These are phyloP conservation scores for Fraxinus sp. DNA, from an alignment of 305 asterid genomes.

Conservation along the genomic window DNA sequence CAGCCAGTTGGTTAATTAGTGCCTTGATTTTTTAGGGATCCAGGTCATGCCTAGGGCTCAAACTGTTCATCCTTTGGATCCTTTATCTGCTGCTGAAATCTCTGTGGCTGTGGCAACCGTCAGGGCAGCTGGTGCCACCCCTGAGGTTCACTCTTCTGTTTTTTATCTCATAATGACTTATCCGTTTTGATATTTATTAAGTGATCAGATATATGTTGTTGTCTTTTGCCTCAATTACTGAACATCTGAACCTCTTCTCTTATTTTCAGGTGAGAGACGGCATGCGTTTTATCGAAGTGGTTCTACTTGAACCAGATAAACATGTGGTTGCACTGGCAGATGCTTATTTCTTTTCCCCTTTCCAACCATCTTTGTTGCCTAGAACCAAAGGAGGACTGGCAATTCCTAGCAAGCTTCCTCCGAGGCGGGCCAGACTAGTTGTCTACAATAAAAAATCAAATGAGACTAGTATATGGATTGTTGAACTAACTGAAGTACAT, in stretches of 20 bases:
- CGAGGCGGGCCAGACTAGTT: constrained; percentile 82
- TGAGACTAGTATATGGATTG: constrained; percentile 92
- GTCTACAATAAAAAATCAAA: constrained; percentile 89
- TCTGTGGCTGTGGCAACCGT: constrained; percentile 79
- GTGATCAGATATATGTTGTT: neutral
- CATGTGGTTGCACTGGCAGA: constrained; percentile 84
- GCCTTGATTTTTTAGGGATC: constrained; percentile 44
- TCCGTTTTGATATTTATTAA: neutral
- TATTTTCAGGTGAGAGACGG: constrained; percentile 81
- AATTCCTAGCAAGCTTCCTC: constrained; percentile 86
- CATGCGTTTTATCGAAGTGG: constrained; percentile 92
- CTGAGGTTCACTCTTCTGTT: constrained; percentile 51
- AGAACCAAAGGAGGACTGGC: constrained; percentile 82
- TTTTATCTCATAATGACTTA: neutral
- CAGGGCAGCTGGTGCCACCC: constrained; percentile 87
- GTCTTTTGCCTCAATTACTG: constrained; percentile 2
- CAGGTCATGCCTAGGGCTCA: constrained; percentile 64
- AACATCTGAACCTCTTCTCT: constrained; percentile 1
- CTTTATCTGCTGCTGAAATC: constrained; percentile 76
- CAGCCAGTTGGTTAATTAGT: constrained; percentile 13
- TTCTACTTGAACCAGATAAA: constrained; percentile 88
- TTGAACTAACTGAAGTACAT: constrained; percentile 88
- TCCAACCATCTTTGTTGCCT: constrained; percentile 81
- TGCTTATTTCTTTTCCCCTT: constrained; percentile 97
- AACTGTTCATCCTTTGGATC: constrained; percentile 78